Evolutionary conservation across 169 alveolate genomes (phyloP).

Genomic region (Plasmodium gonderi): DNA sequence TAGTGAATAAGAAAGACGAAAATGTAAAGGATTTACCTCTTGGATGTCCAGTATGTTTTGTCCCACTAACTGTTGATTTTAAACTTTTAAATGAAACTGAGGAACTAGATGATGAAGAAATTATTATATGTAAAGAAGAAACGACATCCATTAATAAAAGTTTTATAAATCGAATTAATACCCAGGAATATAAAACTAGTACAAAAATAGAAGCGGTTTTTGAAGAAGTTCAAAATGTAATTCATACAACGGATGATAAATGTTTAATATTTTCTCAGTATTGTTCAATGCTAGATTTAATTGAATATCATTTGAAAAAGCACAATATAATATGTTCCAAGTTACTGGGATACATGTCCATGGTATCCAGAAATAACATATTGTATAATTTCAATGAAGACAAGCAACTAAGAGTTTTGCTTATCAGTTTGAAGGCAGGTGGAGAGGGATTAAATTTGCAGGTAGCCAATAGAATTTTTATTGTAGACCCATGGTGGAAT

Average conservation of each 20-base stretch:
- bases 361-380: conserved; percentile 86
- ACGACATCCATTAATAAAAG: conserved; percentile 74
- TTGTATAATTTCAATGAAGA: conserved; percentile 88
- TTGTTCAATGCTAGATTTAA: conserved; percentile 90
- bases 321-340: conserved; percentile 85
- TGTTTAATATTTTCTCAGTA: conserved; percentile 91
- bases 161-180: conserved; percentile 82
- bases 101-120: conserved; percentile 38
- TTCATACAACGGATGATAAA: conserved; percentile 80
- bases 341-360: conserved; percentile 87
- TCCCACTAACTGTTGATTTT: conserved; percentile 84
- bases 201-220: conserved; percentile 86
- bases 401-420: conserved; percentile 87
- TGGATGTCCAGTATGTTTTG: conserved; percentile 88
- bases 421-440: conserved; percentile 95
- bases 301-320: conserved; percentile 85
- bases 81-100: not conserved
- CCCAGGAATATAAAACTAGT: conserved; percentile 82
- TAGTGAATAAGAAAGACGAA: conserved; percentile 1
- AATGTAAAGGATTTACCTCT: conserved; percentile 74
- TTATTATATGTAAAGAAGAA: conserved; percentile 52
- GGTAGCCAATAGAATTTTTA: conserved; percentile 95
- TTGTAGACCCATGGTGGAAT: conserved; percentile 99
- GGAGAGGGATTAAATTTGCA: conserved; percentile 98
- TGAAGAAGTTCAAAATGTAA: conserved; percentile 83